phyloP scores from a whole-genome alignment of 768 basidiomycete species.

The Chalciporus sphaerocephalus region DNA sequence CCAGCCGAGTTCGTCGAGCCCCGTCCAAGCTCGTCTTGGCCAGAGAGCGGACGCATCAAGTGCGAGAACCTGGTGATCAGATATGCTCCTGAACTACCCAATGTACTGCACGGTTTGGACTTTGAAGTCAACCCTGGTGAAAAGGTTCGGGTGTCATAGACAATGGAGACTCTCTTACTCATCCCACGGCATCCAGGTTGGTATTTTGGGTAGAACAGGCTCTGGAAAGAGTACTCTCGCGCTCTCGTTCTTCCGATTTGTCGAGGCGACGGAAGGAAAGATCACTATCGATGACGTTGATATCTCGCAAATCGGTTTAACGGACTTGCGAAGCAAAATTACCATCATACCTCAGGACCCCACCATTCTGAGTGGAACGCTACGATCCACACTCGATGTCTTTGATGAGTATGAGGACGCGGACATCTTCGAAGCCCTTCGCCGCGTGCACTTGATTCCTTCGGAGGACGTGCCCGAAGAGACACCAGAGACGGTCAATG shows the following conservation, averaged over 20 bases:
- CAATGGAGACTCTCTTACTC: background rate
- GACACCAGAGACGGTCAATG: constrained; percentile 47
- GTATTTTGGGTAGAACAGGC: constrained; percentile 65
- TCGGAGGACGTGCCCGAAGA: constrained; percentile 44
- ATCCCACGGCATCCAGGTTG: constrained; percentile 40
- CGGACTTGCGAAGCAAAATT: constrained; percentile 71
- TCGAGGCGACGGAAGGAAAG: constrained; percentile 75
- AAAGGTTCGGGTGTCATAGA: constrained; percentile 45
- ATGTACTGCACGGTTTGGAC: constrained; percentile 75
- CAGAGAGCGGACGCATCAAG: constrained; percentile 59
- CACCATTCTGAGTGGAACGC: constrained; percentile 76
- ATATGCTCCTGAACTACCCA: constrained; percentile 81
- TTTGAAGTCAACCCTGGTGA: constrained; percentile 72
- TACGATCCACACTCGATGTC: constrained; percentile 79
- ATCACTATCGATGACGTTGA: constrained; percentile 78
- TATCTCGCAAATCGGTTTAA: constrained; percentile 74
- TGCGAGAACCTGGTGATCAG: constrained; percentile 74
- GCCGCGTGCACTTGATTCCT: constrained; percentile 76
- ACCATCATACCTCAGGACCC: constrained; percentile 88
- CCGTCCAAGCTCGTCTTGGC: constrained; percentile 79
- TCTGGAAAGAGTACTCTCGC: constrained; percentile 81
- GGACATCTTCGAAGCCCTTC: constrained; percentile 82
- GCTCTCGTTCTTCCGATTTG: constrained; percentile 83
- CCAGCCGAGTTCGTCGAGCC: constrained; percentile 83
- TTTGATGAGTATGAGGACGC: constrained; percentile 82